phyloP scores from a whole-genome alignment of 805 yeast genomes.

The Starmerella asiatica region DNA sequence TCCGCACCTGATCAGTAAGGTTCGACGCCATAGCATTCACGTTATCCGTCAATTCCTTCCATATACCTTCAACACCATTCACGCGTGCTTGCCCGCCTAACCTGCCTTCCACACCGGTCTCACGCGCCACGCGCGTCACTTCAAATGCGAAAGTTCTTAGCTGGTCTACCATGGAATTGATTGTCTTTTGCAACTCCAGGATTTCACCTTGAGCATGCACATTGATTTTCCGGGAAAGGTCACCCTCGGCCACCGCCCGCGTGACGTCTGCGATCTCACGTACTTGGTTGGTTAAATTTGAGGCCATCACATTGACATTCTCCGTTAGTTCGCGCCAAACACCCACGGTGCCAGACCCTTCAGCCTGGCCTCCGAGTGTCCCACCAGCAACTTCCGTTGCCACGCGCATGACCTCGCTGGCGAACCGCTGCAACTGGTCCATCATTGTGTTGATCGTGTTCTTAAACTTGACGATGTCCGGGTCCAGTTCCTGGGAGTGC shows the following conservation, averaged over 20 bases:
- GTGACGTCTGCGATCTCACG: constrained; percentile 85
- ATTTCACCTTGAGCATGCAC: constrained; percentile 90
- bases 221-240: constrained; percentile 65
- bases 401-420: constrained; percentile 67
- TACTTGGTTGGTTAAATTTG: constrained; percentile 75
- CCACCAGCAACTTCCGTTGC: constrained; percentile 89
- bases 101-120: constrained; percentile 80
- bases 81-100: constrained; percentile 80
- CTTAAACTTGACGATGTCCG: constrained; percentile 67
- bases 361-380: constrained; percentile 79
- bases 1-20: constrained; percentile 75
- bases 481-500: constrained; percentile 58
- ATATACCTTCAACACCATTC: constrained; percentile 68
- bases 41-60: constrained; percentile 78
- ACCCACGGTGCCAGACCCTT: constrained; percentile 71
- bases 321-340: constrained; percentile 80
- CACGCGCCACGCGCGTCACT: constrained; percentile 75
- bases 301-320: constrained; percentile 81
- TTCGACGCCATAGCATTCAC: constrained; percentile 84
- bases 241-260: constrained; percentile 79
- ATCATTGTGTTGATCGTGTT: constrained; percentile 77
- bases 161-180: constrained; percentile 81
- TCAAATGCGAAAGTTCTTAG: constrained; percentile 71
- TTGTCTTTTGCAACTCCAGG: constrained; percentile 69
- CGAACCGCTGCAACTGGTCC: constrained; percentile 72